These are phyloP conservation scores for Fusarium sulawesiense DNA, from an alignment of 2,329 filamentous ascomycete genomes.

Conservation along the genomic window DNA sequence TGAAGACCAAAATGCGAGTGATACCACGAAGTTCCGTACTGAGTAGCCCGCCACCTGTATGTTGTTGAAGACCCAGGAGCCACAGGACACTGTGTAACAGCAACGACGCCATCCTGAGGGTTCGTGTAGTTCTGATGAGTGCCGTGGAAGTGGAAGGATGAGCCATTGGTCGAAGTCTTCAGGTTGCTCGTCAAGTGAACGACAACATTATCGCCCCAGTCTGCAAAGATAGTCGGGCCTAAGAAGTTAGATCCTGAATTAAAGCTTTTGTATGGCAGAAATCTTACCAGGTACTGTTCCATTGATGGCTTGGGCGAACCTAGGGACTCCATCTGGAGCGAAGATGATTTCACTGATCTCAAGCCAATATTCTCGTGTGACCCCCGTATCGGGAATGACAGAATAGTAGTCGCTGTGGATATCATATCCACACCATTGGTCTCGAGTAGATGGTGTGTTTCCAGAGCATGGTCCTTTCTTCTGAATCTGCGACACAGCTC, in stretches of 20 bases:
- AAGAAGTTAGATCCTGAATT: constrained; percentile 6
- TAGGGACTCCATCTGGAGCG: constrained; percentile 60
- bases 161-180: constrained; percentile 62
- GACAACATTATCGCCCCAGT: constrained; percentile 62
- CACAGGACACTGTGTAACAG: constrained; percentile 62
- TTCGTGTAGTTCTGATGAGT: constrained; percentile 67
- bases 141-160: constrained; percentile 72
- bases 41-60: constrained; percentile 68
- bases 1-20: constrained; percentile 69
- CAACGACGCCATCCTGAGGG: constrained; percentile 67
- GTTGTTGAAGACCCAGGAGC: constrained; percentile 64
- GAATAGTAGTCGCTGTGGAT: constrained; percentile 60
- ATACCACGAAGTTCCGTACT: constrained; percentile 69
- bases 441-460: constrained; percentile 50
- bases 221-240: constrained; percentile 65
- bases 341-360: constrained; percentile 54
- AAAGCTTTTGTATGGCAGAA: too few relatives aligned
- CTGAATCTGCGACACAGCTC: constrained; percentile 11
- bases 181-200: constrained; percentile 66
- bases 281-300: constrained; percentile 63
- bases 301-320: constrained; percentile 63
- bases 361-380: constrained; percentile 63
- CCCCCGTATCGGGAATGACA: constrained; percentile 59
- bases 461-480: constrained; percentile 25
- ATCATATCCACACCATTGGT: constrained; percentile 61